Evolutionary conservation across 768 basidiomycete genomes (phyloP).

Genomic region (Boletales sp.): DNA sequence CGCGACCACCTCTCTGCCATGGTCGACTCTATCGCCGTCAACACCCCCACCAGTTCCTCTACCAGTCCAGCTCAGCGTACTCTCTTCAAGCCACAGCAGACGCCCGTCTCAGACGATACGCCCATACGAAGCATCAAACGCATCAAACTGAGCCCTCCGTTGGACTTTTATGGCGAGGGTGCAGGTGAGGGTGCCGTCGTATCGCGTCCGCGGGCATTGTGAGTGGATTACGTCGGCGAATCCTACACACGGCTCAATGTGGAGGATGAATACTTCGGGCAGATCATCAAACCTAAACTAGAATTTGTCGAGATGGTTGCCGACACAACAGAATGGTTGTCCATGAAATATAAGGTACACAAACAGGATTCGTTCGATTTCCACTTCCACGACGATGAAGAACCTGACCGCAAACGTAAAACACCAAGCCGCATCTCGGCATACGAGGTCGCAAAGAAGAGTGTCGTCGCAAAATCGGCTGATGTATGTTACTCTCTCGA

Average conservation of each 20-base stretch:
- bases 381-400: constrained; percentile 69
- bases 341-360: constrained; percentile 77
- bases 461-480: constrained; percentile 70
- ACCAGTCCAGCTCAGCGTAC: constrained; percentile 41
- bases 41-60: constrained; percentile 58
- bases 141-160: constrained; percentile 69
- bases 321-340: constrained; percentile 89
- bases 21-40: constrained; percentile 91
- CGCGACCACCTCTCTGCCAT: constrained; percentile 90
- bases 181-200: constrained; percentile 45
- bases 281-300: constrained; percentile 60
- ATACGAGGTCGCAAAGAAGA: constrained; percentile 83
- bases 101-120: constrained; percentile 39
- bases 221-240: constrained; percentile 76
- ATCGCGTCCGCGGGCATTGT: constrained; percentile 43
- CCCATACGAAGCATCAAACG: constrained; percentile 76
- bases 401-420: constrained; percentile 62
- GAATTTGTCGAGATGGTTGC: constrained; percentile 86
- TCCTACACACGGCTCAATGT: constrained; percentile 70
- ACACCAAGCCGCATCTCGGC: constrained; percentile 80
- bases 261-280: constrained; percentile 73
- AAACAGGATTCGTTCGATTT: constrained; percentile 61
- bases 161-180: constrained; percentile 54
- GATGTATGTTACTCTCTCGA: constrained; percentile 48
- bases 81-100: constrained; percentile 48